Evolutionary conservation across 352 stramenopile genomes (phyloP).

Genomic region (Globisporangium echinulatum): DNA sequence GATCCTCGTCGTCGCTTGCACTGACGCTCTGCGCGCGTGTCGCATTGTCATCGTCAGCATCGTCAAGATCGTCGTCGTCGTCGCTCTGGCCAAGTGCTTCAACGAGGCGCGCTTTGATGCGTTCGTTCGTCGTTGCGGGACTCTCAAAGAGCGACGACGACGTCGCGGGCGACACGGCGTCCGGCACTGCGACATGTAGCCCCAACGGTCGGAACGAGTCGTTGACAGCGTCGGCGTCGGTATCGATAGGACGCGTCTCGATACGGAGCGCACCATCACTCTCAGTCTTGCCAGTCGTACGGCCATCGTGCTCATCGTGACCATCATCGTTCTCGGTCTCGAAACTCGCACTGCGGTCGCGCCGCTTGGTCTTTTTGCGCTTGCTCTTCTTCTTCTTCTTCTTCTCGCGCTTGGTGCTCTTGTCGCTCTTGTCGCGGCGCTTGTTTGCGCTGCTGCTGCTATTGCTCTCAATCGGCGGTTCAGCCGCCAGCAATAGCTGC

Average conservation of each 20-base stretch:
- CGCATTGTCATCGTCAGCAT: no score
- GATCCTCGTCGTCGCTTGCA: not conserved
- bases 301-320: slow-evolving; percentile 11
- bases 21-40: no score
- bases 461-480: no score
- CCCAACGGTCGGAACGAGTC: slow-evolving; percentile 3
- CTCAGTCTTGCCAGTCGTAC: not conserved
- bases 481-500: no score
- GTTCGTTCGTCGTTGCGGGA: slow-evolving; percentile 30
- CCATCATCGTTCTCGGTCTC: slow-evolving; percentile 13
- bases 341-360: not conserved
- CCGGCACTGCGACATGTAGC: slow-evolving; percentile 3
- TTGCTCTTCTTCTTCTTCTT: slow-evolving; percentile 45
- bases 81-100: slow-evolving; percentile 48
- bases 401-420: slow-evolving; percentile 37
- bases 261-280: no score
- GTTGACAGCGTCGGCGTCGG: slow-evolving; percentile 17
- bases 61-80: slow-evolving; percentile 27
- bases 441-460: slow-evolving; percentile 17
- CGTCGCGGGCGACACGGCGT: slow-evolving; percentile 16
- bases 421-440: slow-evolving; percentile 13
- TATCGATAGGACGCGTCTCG: not conserved
- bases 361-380: slow-evolving; percentile 39
- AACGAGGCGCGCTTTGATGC: slow-evolving; percentile 41
- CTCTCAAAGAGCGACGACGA: slow-evolving; percentile 34